These are phyloP conservation scores for Lonicera japonica DNA, from an alignment of 129 eudicot genomes.

Conservation along the genomic window DNA sequence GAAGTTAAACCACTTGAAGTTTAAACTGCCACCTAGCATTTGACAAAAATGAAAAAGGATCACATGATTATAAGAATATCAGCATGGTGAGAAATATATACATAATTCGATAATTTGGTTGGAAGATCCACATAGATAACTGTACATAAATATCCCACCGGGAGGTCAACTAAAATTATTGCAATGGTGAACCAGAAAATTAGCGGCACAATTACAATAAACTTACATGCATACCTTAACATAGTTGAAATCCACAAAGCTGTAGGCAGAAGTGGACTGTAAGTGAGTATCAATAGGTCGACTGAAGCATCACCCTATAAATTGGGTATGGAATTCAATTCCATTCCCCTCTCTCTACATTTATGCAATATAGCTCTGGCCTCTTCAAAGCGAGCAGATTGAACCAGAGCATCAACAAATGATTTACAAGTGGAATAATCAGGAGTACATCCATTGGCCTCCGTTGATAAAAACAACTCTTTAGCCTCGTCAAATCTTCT, in stretches of 20 bases:
- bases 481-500: conserved; percentile 63
- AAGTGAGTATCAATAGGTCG: conserved; percentile 8
- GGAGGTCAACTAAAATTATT: not conserved
- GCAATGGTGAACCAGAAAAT: not conserved
- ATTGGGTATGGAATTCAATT: conserved; percentile 39
- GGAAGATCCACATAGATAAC: no score
- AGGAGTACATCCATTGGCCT: conserved; percentile 62
- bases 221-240: conserved; percentile 5
- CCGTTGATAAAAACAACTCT: conserved; percentile 68
- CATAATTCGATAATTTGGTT: no score
- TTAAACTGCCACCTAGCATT: no score
- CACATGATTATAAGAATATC: no score
- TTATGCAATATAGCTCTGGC: conserved; percentile 45
- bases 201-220: not conserved
- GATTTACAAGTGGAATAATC: conserved; percentile 70
- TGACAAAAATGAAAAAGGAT: no score
- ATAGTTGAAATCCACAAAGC: conserved; percentile 9
- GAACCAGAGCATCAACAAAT: conserved; percentile 44
- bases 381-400: conserved; percentile 44
- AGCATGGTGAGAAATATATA: no score
- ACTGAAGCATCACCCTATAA: conserved; percentile 9
- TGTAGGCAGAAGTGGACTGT: conserved; percentile 10
- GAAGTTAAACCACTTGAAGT: no score
- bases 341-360: conserved; percentile 52
- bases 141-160: no score